Evolutionary conservation across 2,329 filamentous ascomycete genomes (phyloP).

Genomic region (Penicillium capsulatum): DNA sequence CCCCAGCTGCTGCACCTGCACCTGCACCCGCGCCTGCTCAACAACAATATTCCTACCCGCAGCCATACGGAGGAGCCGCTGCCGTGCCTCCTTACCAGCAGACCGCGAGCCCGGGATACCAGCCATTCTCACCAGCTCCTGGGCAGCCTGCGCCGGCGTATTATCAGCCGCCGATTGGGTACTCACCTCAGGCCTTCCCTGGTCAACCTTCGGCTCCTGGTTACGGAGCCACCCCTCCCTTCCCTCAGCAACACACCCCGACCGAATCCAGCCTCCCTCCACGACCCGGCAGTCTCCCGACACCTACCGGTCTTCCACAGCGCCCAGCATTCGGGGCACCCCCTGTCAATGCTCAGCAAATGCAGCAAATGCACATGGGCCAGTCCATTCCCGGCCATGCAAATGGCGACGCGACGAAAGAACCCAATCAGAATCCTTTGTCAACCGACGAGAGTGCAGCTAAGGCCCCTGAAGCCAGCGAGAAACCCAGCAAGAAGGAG

Average conservation of each 20-base stretch:
- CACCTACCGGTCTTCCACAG: slow-evolving; percentile 56
- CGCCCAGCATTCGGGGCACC: slow-evolving; percentile 56
- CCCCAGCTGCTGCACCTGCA: slow-evolving; percentile 5
- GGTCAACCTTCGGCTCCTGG: slow-evolving; percentile 29
- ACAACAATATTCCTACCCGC: slow-evolving; percentile 38
- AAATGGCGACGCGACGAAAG: slow-evolving; percentile 28
- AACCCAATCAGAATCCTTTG: slow-evolving; percentile 32
- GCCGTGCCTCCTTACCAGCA: slow-evolving; percentile 41
- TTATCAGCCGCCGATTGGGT: slow-evolving; percentile 31
- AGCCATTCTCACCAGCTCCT: slow-evolving; percentile 34
- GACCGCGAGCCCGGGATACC: slow-evolving; percentile 37
- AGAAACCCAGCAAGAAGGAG: slow-evolving; percentile 65
- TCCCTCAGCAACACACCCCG: slow-evolving; percentile 40
- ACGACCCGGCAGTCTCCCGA: slow-evolving; percentile 53
- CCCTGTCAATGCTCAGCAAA: slow-evolving; percentile 50
- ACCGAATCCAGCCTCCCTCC: slow-evolving; percentile 38
- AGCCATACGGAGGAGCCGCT: slow-evolving; percentile 40
- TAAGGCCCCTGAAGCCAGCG: slow-evolving; percentile 43
- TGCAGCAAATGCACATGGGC: slow-evolving; percentile 57
- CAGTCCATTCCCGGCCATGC: slow-evolving; percentile 34
- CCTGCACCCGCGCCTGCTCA: slow-evolving; percentile 31
- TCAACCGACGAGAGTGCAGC: slow-evolving; percentile 46
- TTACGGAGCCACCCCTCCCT: slow-evolving; percentile 43
- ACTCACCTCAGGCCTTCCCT: slow-evolving; percentile 32
- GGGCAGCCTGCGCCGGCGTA: slow-evolving; percentile 32